These are phyloP conservation scores for Colletotrichum ledebouriae DNA, from an alignment of 2,329 filamentous ascomycete species.

Conservation along the genomic window DNA sequence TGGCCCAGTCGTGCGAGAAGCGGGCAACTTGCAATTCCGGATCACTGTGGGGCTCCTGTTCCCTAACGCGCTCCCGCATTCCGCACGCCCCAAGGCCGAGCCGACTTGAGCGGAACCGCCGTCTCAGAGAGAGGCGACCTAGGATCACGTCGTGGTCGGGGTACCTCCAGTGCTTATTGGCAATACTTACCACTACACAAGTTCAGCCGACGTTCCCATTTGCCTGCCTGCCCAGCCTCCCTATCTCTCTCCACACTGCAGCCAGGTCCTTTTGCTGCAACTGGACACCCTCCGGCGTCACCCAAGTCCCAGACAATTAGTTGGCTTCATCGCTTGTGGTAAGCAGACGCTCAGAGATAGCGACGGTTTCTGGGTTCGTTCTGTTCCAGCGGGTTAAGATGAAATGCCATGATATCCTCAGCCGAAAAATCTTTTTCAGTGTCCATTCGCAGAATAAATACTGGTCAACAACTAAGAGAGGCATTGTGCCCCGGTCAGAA, in stretches of 20 bases:
- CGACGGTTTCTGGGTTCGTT: not conserved
- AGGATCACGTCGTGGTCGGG: slow-evolving; percentile 14
- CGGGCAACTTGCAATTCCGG: slow-evolving; percentile 24
- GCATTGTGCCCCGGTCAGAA: slow-evolving; percentile 29
- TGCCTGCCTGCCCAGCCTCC: slow-evolving; percentile 27
- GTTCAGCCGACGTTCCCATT: slow-evolving; percentile 24
- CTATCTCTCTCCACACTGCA: slow-evolving; percentile 30
- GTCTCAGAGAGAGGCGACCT: slow-evolving; percentile 21
- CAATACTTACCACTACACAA: slow-evolving; percentile 21
- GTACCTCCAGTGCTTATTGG: slow-evolving; percentile 5
- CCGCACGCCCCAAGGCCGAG: slow-evolving; percentile 36
- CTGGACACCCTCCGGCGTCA: slow-evolving; percentile 11
- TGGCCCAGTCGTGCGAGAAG: slow-evolving; percentile 12
- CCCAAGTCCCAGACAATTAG: not conserved
- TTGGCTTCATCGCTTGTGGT: slow-evolving; percentile 3
- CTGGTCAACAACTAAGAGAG: slow-evolving; percentile 6
- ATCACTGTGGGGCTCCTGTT: slow-evolving; percentile 28
- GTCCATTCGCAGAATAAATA: not conserved
- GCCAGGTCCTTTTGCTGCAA: slow-evolving; percentile 25
- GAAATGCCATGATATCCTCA: too few species aligned
- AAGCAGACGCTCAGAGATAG: slow-evolving; percentile 6
- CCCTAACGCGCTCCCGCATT: slow-evolving; percentile 17
- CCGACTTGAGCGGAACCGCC: slow-evolving; percentile 28
- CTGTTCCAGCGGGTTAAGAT: not conserved
- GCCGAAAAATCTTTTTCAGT: not conserved